Percentiles rank a stretch among this genome's conserved stretches.
These are phyloP conservation scores for Macrocystidia cucumis DNA, from an alignment of 1,284 basidiomycete species.

Conservation along the genomic window DNA sequence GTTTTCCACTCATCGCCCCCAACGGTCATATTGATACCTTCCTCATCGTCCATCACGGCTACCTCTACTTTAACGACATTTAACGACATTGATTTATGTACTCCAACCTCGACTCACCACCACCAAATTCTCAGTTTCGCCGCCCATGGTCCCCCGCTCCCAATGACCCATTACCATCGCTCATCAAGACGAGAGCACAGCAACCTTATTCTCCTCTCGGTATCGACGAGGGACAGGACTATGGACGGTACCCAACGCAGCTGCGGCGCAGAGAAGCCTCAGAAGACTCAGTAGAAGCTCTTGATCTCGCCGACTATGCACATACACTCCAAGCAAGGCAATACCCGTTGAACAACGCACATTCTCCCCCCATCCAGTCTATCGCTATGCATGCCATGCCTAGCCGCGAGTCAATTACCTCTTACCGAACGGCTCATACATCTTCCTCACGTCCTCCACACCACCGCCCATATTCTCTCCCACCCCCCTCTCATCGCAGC, in stretches of 20 bases:
- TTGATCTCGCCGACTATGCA: constrained; percentile 65
- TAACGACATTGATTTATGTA: constrained; percentile 27
- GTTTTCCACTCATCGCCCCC: no score
- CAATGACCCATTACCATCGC: constrained; percentile 41
- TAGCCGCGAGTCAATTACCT: no score
- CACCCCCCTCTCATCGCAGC: constrained; percentile 24
- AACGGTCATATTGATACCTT: no score
- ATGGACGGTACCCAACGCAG: constrained; percentile 7
- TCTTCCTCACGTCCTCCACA: constrained; percentile 21
- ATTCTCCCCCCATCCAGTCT: no score
- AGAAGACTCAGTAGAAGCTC: constrained; percentile 59
- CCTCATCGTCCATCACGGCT: no score
- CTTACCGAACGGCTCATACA: constrained; percentile 32
- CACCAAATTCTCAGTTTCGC: constrained; percentile 41
- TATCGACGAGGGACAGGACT: constrained; percentile 6
- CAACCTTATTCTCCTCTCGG: constrained; percentile 3
- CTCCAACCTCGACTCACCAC: constrained; percentile 40
- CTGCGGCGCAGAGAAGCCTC: constrained; percentile 38
- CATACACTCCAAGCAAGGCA: constrained; percentile 33
- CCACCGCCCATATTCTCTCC: constrained; percentile 41
- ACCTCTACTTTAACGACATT: constrained; percentile 2
- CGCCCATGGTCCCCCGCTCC: constrained; percentile 63
- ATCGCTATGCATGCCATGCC: no score
- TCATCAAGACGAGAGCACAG: constrained; percentile 7
- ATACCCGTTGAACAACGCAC: no score